Percentiles rank a stretch among this genome's conserved stretches.
Evolutionary conservation across 495 filamentous ascomycete genomes (phyloP).

Genomic region (Parmelia sp.): DNA sequence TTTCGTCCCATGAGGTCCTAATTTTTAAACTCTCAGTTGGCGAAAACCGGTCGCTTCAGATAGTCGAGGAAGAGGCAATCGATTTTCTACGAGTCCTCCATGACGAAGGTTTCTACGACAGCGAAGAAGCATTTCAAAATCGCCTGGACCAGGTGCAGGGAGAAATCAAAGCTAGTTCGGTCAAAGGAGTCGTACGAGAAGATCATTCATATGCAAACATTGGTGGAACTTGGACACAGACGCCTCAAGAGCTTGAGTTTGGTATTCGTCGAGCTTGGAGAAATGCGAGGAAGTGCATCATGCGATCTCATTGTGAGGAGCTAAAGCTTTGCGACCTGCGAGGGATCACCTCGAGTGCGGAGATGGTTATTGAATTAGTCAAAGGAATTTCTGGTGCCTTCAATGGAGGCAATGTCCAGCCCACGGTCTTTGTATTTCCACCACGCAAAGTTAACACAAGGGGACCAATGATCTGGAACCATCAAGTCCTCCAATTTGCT

Average conservation of each 20-base stretch:
- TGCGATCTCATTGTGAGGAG: constrained; percentile 28
- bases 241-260: constrained; percentile 24
- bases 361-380: constrained; percentile 24
- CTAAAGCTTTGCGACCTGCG: constrained; percentile 30
- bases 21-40: constrained; percentile 12
- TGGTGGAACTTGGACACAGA: constrained; percentile 27
- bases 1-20: background rate
- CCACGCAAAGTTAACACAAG: constrained; percentile 20
- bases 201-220: background rate
- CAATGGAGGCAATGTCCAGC: constrained; percentile 25
- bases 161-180: constrained; percentile 20
- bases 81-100: constrained; percentile 24
- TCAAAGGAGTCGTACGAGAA: constrained; percentile 16
- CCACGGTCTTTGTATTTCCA: constrained; percentile 30
- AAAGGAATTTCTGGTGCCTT: constrained; percentile 21
- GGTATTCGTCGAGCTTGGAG: constrained; percentile 29
- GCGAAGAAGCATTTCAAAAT: constrained; percentile 14
- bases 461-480: constrained; percentile 30
- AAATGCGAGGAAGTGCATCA: constrained; percentile 31
- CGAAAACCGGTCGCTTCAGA: constrained; percentile 23
- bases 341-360: constrained; percentile 22
- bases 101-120: constrained; percentile 23
- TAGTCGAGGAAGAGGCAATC: constrained; percentile 26
- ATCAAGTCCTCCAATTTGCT: constrained; percentile 29
- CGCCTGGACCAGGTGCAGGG: constrained; percentile 20